These are phyloP conservation scores for Penicillium manginii DNA, from an alignment of 495 filamentous ascomycete genomes.

Conservation along the genomic window DNA sequence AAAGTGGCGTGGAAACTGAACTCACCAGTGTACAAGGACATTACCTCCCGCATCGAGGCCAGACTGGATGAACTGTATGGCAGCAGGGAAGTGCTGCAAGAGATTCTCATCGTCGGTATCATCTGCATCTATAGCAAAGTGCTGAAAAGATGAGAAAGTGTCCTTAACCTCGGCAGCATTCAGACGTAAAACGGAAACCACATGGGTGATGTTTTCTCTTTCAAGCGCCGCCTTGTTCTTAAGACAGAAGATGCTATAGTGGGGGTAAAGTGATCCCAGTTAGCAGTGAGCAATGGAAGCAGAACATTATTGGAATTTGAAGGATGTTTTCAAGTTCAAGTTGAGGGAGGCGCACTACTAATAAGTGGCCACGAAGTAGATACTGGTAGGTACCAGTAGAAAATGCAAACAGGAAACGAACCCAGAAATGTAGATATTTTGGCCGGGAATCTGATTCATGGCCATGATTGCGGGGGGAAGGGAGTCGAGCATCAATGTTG, in stretches of 20 bases:
- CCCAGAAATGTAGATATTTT: constrained; percentile 84
- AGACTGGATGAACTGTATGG: constrained; percentile 79
- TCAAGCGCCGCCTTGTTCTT: constrained; percentile 67
- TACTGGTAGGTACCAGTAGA: not conserved
- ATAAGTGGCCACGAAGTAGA: no score
- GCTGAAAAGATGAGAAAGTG: constrained; percentile 53
- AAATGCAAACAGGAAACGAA: constrained; percentile 46
- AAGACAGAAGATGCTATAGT: constrained; percentile 72
- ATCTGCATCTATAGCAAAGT: constrained; percentile 80
- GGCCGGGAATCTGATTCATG: constrained; percentile 64
- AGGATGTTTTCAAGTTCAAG: no score
- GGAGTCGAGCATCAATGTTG: not conserved
- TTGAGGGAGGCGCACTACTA: no score
- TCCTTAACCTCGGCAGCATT: constrained; percentile 49
- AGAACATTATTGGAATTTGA: no score
- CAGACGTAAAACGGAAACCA: constrained; percentile 78
- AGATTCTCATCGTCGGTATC: constrained; percentile 88
- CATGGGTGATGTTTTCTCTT: constrained; percentile 80
- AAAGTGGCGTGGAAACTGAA: constrained; percentile 12
- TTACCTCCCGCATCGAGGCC: constrained; percentile 68
- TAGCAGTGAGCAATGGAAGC: constrained; percentile 3
- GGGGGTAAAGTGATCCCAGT: constrained; percentile 4
- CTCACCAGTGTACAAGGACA: constrained; percentile 78
- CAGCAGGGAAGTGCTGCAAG: constrained; percentile 73
- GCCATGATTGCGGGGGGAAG: constrained; percentile 33